Evolutionary conservation across 2,329 filamentous ascomycete genomes (phyloP).

Genomic region (Cytospora chrysosperma): DNA sequence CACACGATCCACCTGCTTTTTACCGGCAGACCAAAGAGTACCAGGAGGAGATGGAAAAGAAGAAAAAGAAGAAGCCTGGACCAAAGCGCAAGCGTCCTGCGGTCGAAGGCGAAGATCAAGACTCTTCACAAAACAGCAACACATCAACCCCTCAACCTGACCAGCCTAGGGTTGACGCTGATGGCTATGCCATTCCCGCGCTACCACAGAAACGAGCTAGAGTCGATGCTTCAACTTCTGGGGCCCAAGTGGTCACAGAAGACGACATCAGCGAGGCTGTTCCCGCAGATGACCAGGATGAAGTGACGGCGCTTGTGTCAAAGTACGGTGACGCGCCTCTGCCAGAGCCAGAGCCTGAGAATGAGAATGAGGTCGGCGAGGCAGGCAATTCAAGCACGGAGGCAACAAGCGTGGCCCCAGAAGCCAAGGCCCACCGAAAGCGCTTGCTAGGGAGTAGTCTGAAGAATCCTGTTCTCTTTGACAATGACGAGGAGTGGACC

Average conservation of each 20-base stretch:
- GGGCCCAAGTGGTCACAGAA: constrained; percentile 27
- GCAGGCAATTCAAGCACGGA: neutral
- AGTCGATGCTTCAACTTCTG: neutral
- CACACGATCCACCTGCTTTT: constrained; percentile 82
- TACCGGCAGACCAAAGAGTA: constrained; percentile 65
- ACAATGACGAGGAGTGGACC: constrained; percentile 50
- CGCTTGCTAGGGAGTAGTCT: constrained; percentile 18
- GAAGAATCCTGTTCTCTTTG: constrained; percentile 28
- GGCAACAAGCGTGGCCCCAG: neutral
- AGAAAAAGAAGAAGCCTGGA: constrained; percentile 36
- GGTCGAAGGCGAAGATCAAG: constrained; percentile 31
- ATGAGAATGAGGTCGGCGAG: neutral
- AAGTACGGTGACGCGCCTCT: constrained; percentile 42
- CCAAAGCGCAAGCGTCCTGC: constrained; percentile 46
- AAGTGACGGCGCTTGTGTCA: constrained; percentile 36
- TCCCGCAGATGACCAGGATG: constrained; percentile 25
- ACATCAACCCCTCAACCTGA: constrained; percentile 33
- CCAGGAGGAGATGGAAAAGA: constrained; percentile 51
- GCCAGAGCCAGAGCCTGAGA: too few relatives aligned
- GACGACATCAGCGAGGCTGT: constrained; percentile 29
- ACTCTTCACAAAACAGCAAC: constrained; percentile 32
- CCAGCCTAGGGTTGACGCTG: constrained; percentile 50
- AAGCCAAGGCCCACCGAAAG: constrained; percentile 24
- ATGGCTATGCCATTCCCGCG: constrained; percentile 66
- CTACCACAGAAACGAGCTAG: constrained; percentile 37